Base-by-base conservation (phyloP, 441 rosid genomes). In the Pelargonium fulgidum region DNA sequence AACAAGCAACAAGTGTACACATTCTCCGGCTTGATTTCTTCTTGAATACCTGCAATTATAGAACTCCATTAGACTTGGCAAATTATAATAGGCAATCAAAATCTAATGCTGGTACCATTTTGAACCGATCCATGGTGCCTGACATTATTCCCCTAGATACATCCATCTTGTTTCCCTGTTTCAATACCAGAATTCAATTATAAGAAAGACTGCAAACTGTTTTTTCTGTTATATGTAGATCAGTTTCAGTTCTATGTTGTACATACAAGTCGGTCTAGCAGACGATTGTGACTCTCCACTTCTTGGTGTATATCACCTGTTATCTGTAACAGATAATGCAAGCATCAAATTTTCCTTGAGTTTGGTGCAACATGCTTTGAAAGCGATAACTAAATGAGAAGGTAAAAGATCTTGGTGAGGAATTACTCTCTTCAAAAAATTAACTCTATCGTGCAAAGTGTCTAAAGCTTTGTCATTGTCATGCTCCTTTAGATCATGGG, bases 251-350 rank as follows among this genome's bases (percentile, higher is more conserved):
- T 62, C 22, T 56, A 41, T 7, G 64, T 67, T 63, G 0, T 74
- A 73, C 44, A 0, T 74, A 88, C 94, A 92, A 86, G 83, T 52
- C 78, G 78, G 75, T 86, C 93, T 12, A 89, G 96, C 83, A 90
- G 66, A 65, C 82, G 91, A 69, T 89, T 89, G 74, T 91, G 98
- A 74, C 72, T 81, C 82, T 93, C 96, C 64, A 86, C 97, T 80
- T 86, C 98, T 73, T 87, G 91, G 33, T 90, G 91, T 79, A 89
- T 83, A 69, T 91, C 96, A 73, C 90, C 91, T 7, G 98, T 89
- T 74, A 93, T 76, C 96, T 93, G 81, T 36, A 42, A 72, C 33
- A 61, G 47, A 42, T 11, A 22, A 54, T 52, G 45, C 22, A 66
- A 4, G 42, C 14, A 12, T 62, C 63, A 69, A 6, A 3, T 47